phyloP scores from a whole-genome alignment of 2,329 filamentous ascomycete genomes.

The Ramichloridium luteum region DNA sequence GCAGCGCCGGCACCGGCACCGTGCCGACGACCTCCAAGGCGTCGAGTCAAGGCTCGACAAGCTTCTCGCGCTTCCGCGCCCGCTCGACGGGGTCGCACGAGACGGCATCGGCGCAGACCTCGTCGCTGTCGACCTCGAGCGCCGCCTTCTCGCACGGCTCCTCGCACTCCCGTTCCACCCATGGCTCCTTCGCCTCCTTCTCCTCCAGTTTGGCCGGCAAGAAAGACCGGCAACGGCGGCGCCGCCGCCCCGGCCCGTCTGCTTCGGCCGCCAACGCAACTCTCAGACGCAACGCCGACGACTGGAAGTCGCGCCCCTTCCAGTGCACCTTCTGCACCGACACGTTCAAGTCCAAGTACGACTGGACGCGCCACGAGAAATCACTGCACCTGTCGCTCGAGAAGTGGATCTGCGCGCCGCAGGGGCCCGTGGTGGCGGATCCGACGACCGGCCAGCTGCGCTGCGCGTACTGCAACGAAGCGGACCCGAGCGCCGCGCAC shows the following conservation, averaged over 20 bases:
- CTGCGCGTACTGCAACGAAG: conserved; percentile 47
- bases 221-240: conserved; percentile 43
- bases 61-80: conserved; percentile 36
- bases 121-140: conserved; percentile 23
- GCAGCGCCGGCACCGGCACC: conserved; percentile 20
- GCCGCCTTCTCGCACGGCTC: conserved; percentile 47
- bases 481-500: conserved; percentile 44
- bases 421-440: conserved; percentile 44
- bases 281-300: conserved; percentile 15
- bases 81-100: conserved; percentile 41
- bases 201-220: conserved; percentile 40
- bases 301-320: conserved; percentile 36
- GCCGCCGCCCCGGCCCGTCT: conserved; percentile 19
- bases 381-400: conserved; percentile 53
- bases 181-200: conserved; percentile 43
- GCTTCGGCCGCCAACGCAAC: conserved; percentile 12
- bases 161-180: conserved; percentile 41
- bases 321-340: conserved; percentile 49
- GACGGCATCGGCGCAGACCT: conserved; percentile 14
- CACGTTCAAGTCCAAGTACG: conserved; percentile 45
- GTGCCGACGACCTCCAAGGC: conserved; percentile 17
- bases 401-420: conserved; percentile 50
- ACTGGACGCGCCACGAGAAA: conserved; percentile 54
- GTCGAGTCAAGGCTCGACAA: conserved; percentile 39
- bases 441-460: conserved; percentile 44